phyloP scores from a whole-genome alignment of 1,139 yeast genomes.

The Suhomyces chickasaworum region DNA sequence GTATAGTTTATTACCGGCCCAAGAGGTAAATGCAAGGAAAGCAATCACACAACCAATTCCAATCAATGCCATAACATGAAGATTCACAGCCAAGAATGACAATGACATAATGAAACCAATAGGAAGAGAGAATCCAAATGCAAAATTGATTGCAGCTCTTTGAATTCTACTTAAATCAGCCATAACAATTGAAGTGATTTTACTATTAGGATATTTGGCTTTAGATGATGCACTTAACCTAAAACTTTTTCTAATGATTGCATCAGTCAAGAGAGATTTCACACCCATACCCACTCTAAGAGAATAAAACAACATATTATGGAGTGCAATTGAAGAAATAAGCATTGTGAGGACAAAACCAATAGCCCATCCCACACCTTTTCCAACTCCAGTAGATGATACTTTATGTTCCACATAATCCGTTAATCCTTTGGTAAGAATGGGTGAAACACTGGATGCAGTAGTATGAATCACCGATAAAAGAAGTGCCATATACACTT shows the following conservation, averaged over 20 bases:
- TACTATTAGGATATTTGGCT: constrained; percentile 19
- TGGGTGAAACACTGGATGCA: neutral
- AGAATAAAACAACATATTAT: neutral
- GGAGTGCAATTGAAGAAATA: neutral
- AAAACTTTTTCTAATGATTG: constrained; percentile 23
- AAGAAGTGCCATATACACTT: neutral
- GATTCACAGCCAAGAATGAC: constrained; percentile 41
- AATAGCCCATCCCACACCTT: constrained; percentile 1
- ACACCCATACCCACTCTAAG: neutral
- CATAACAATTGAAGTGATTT: constrained; percentile 26
- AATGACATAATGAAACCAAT: constrained; percentile 48
- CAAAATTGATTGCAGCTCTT: constrained; percentile 20
- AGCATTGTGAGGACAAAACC: neutral
- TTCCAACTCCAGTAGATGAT: neutral
- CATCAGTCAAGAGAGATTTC: constrained; percentile 19
- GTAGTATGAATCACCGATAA: neutral
- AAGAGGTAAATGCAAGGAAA: constrained; percentile 18
- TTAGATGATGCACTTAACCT: constrained; percentile 18
- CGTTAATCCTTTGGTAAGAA: neutral
- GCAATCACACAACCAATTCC: constrained; percentile 35
- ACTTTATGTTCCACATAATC: neutral
- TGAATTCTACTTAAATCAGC: constrained; percentile 27
- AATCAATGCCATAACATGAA: constrained; percentile 27
- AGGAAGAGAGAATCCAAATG: constrained; percentile 17
- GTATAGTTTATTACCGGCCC: constrained; percentile 17